Percentiles rank a stretch among this genome's conserved stretches.
These are phyloP conservation scores for Penicillium subrubescens DNA, from an alignment of 495 filamentous ascomycete species.

Conservation along the genomic window DNA sequence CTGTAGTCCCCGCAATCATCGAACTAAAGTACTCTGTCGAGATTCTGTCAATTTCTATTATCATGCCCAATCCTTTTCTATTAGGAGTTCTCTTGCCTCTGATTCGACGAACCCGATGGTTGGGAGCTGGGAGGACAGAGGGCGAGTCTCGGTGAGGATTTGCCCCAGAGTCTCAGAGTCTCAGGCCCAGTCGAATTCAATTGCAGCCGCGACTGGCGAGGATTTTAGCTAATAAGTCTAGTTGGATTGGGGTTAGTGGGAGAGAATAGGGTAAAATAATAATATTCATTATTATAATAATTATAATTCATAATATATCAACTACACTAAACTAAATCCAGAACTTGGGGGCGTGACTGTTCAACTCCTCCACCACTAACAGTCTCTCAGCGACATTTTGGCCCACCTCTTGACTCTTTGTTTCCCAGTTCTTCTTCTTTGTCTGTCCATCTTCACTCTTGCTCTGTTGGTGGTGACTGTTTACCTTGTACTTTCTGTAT, in stretches of 20 bases:
- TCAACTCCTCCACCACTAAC: not conserved
- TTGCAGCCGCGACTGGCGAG: conserved; percentile 11
- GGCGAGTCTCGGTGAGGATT: conserved; percentile 9
- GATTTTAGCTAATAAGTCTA: not conserved
- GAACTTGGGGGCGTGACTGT: conserved; percentile 6
- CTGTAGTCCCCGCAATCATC: not conserved
- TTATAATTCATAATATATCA: no score
- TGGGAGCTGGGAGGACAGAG: conserved; percentile 7
- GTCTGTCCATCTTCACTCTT: not conserved
- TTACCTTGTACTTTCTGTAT: no score
- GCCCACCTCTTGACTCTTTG: not conserved
- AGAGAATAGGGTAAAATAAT: not conserved
- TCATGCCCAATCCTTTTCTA: not conserved
- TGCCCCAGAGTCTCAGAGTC: not conserved
- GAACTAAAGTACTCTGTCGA: not conserved
- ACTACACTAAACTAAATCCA: not conserved
- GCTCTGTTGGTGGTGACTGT: no score
- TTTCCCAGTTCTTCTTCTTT: not conserved
- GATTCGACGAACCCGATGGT: not conserved
- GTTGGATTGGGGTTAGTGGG: not conserved
- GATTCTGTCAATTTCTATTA: not conserved
- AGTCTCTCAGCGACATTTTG: not conserved
- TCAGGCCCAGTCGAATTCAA: not conserved
- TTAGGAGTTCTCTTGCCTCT: not conserved
- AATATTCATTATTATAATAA: not conserved